These are phyloP conservation scores for Bryoglossum gracile DNA, from an alignment of 495 filamentous ascomycete genomes.

Conservation along the genomic window DNA sequence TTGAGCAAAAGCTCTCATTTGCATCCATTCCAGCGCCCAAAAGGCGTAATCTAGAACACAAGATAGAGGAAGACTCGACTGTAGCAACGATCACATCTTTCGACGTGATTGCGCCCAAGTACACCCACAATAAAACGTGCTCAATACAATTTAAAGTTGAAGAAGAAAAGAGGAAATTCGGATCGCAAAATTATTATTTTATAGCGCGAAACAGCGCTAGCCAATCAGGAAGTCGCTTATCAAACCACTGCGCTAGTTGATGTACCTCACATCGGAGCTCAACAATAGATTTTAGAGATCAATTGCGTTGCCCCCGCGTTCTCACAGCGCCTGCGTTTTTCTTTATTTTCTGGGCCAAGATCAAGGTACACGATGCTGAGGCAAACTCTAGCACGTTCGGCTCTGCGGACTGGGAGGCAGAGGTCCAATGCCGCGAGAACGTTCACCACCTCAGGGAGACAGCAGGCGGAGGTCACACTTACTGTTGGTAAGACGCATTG, in stretches of 20 bases:
- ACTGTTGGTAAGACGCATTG: slow-evolving; percentile 66
- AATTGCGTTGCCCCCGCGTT: slow-evolving; percentile 21
- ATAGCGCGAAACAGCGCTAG: slow-evolving; percentile 22
- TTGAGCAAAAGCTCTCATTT: slow-evolving; percentile 40
- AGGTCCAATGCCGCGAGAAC: slow-evolving; percentile 56
- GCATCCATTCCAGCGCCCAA: slow-evolving; percentile 53
- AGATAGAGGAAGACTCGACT: slow-evolving; percentile 54
- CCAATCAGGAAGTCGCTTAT: no score
- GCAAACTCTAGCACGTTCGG: slow-evolving; percentile 78
- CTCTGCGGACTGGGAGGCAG: slow-evolving; percentile 68
- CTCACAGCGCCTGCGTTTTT: slow-evolving; percentile 26
- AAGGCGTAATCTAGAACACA: slow-evolving; percentile 47
- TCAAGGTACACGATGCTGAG: slow-evolving; percentile 76
- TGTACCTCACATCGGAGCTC: no score
- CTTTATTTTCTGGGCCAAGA: slow-evolving; percentile 33
- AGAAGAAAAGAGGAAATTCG: slow-evolving; percentile 29
- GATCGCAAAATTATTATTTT: slow-evolving; percentile 25
- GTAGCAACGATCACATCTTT: slow-evolving; percentile 31
- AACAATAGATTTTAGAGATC: slow-evolving; percentile 14
- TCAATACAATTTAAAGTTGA: slow-evolving; percentile 37
- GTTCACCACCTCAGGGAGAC: slow-evolving; percentile 65
- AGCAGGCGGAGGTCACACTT: slow-evolving; percentile 85
- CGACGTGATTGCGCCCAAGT: slow-evolving; percentile 34
- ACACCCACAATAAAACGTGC: slow-evolving; percentile 79
- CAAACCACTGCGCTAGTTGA: no score